phyloP scores from a whole-genome alignment of 108 stramenopile species.

The Bacterosira constricta region DNA sequence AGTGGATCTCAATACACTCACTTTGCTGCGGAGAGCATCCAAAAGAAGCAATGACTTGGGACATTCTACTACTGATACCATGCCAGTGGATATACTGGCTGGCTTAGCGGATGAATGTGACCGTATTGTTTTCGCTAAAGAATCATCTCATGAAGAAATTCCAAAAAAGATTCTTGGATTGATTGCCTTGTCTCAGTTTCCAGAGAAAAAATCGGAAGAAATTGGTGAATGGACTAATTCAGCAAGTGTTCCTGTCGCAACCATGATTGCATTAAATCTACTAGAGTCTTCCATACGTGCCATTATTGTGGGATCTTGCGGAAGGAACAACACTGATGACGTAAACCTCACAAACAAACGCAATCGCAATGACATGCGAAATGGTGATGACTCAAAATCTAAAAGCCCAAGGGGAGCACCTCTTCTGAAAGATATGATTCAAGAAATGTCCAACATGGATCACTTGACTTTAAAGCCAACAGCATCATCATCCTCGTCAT shows the following conservation, averaged over 20 bases:
- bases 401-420: slow-evolving; percentile 21
- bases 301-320: neutral
- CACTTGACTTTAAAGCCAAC: no score
- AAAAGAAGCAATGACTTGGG: neutral
- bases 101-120: slow-evolving; percentile 33
- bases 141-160: neutral
- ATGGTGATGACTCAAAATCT: neutral
- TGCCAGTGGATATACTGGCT: slow-evolving; percentile 21
- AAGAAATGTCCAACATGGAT: neutral
- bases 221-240: no score
- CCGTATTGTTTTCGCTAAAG: neutral
- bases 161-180: slow-evolving; percentile 26
- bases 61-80: neutral
- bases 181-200: slow-evolving; percentile 30
- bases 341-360: neutral
- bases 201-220: neutral
- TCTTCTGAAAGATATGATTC: slow-evolving; percentile 34
- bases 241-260: slow-evolving; percentile 12
- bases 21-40: neutral
- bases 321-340: neutral
- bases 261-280: slow-evolving; percentile 52
- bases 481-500: no score
- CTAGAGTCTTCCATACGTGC: slow-evolving; percentile 62
- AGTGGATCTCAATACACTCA: slow-evolving; percentile 19
- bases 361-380: neutral